Evolutionary conservation across 1,284 basidiomycete species (phyloP).

Genomic region (Volvariella volvacea): DNA sequence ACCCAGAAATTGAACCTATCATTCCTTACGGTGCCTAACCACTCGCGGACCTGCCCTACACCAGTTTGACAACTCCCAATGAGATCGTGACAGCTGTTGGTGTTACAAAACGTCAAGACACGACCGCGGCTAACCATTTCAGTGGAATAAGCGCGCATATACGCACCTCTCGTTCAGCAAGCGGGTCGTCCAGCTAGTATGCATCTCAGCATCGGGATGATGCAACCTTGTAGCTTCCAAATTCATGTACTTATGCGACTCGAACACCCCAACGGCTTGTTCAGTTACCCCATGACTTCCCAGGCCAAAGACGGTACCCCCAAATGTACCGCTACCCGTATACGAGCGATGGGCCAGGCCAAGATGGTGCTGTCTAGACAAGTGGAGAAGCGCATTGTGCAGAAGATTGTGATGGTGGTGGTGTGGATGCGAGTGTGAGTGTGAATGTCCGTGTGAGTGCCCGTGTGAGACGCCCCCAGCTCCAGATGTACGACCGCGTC

Average conservation of each 20-base stretch:
- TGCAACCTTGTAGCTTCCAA: constrained; percentile 55
- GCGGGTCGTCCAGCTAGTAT: constrained; percentile 43
- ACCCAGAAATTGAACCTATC: constrained; percentile 34
- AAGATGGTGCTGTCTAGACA: constrained; percentile 5
- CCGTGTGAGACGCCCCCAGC: not conserved
- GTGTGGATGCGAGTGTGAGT: constrained; percentile 17
- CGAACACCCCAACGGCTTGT: constrained; percentile 75
- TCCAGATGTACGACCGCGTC: no score
- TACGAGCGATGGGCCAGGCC: constrained; percentile 21
- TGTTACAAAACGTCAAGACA: not conserved
- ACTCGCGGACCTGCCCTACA: constrained; percentile 41
- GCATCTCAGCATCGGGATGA: constrained; percentile 45
- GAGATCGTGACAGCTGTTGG: constrained; percentile 46
- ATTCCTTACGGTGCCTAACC: constrained; percentile 41
- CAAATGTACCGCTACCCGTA: constrained; percentile 7
- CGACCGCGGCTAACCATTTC: not conserved
- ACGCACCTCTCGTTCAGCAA: constrained; percentile 43
- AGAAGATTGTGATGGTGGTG: constrained; percentile 21
- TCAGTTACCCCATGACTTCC: constrained; percentile 29
- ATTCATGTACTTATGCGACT: constrained; percentile 73
- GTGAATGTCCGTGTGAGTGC: constrained; percentile 9
- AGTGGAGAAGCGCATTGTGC: constrained; percentile 20
- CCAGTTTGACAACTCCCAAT: constrained; percentile 41
- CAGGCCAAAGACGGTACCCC: constrained; percentile 13
- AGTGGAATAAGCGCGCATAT: not conserved